Percentiles rank a stretch among this genome's conserved stretches.
Conservation (phyloP, 768 basidiomycete species). For the Boletus fagicola region DNA sequence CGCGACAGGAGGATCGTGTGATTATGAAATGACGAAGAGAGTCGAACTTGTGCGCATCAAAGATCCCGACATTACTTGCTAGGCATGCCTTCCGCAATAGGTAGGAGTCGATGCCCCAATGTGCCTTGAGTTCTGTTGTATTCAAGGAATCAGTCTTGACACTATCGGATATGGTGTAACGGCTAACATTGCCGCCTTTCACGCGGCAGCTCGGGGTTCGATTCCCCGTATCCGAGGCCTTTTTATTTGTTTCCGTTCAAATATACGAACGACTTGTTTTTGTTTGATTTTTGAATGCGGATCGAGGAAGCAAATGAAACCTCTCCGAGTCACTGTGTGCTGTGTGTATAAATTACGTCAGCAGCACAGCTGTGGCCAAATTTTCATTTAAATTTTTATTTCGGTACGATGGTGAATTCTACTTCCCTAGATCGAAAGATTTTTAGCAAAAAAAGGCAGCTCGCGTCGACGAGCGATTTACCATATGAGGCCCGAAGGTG, state of each 20-base stretch:
- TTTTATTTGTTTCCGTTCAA: neutral
- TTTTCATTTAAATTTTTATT: neutral
- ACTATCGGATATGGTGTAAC: constrained; percentile 56
- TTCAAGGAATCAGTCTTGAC: too few species aligned
- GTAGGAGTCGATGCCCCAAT: neutral
- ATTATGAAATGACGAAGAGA: neutral
- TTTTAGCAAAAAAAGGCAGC: neutral
- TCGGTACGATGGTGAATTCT: neutral
- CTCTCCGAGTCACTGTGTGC: too few species aligned
- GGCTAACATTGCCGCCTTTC: constrained; percentile 69
- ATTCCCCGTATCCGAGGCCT: constrained; percentile 32
- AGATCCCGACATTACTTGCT: neutral
- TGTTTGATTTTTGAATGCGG: too few species aligned
- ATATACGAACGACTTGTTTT: neutral
- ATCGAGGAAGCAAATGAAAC: neutral
- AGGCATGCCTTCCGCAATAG: neutral
- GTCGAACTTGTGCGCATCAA: neutral
- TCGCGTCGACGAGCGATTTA: neutral
- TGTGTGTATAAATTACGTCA: neutral
- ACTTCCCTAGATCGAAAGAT: neutral
- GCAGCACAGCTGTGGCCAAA: neutral
- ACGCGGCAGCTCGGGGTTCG: constrained; percentile 45
- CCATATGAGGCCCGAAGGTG: neutral
- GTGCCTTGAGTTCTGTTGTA: neutral
- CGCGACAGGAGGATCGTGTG: neutral